Conservation (phyloP, 306 rosid species). For the Acmispon strigosus region DNA sequence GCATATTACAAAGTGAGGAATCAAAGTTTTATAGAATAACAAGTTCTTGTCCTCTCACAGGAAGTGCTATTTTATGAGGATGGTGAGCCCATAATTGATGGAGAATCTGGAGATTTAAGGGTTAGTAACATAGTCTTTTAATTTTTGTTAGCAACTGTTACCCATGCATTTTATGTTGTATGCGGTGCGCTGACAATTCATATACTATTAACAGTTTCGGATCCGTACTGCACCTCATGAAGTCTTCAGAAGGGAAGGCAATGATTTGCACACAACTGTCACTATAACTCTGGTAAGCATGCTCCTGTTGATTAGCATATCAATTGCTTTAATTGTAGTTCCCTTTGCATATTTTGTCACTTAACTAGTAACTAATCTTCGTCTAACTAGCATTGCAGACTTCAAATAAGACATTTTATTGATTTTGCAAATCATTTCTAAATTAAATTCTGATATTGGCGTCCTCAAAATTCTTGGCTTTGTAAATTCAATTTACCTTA, state of each 20-base stretch:
- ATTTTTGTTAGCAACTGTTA: not conserved
- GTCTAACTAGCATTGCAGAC: not conserved
- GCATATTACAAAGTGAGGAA: not conserved
- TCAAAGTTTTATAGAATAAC: not conserved
- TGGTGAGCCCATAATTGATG: slow-evolving; percentile 92
- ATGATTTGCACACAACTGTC: slow-evolving; percentile 78
- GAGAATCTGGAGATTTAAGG: slow-evolving; percentile 93
- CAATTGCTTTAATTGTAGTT: not conserved
- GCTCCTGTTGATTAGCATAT: not conserved
- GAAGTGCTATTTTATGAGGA: slow-evolving; percentile 97
- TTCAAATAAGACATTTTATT: slow-evolving; percentile 4
- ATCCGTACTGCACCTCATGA: slow-evolving; percentile 87
- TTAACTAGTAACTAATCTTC: not conserved
- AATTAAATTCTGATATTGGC: not conserved
- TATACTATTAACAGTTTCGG: slow-evolving; percentile 56
- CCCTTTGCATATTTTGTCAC: not conserved
- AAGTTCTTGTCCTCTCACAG: slow-evolving; percentile 34
- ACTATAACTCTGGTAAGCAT: slow-evolving; percentile 78
- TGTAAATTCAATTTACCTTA: slow-evolving; percentile 18
- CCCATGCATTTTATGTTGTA: slow-evolving; percentile 4
- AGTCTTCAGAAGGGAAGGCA: slow-evolving; percentile 71
- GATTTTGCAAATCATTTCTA: not conserved
- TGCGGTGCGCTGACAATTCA: slow-evolving; percentile 21
- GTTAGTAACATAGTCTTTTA: slow-evolving; percentile 33
- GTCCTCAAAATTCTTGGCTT: not conserved